These are phyloP conservation scores for Carex parvula DNA, from an alignment of 176 grass and related monocot genomes.

Conservation along the genomic window DNA sequence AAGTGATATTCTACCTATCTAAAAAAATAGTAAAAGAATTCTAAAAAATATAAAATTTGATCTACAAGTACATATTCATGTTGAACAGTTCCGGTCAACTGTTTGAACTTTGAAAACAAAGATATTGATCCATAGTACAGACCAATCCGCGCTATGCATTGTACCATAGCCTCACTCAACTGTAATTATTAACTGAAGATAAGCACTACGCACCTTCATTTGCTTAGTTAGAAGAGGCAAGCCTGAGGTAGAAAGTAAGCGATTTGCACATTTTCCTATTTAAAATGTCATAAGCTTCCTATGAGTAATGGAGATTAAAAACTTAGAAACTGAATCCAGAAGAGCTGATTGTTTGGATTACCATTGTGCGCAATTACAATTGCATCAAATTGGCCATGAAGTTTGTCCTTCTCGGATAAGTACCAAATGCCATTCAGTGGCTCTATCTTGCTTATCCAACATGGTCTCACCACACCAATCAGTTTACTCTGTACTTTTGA, in stretches of 20 bases:
- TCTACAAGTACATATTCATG: too few relatives aligned
- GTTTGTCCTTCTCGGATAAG: conserved; percentile 76
- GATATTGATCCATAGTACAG: too few relatives aligned
- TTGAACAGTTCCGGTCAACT: too few relatives aligned
- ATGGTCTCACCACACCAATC: conserved; percentile 56
- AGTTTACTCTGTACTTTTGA: conserved; percentile 48
- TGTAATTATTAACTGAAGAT: neutral
- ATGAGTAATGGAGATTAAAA: conserved; percentile 1
- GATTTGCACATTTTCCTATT: conserved; percentile 92
- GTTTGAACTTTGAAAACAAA: too few relatives aligned
- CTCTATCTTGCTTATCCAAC: conserved; percentile 93
- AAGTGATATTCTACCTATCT: too few relatives aligned
- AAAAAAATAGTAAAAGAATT: too few relatives aligned
- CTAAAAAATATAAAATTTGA: too few relatives aligned
- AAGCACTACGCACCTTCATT: conserved; percentile 72
- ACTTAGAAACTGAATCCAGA: conserved; percentile 14
- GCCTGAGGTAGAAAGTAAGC: conserved; percentile 77
- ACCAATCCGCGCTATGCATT: too few relatives aligned
- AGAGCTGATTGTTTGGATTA: conserved; percentile 23
- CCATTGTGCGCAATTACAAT: conserved; percentile 94
- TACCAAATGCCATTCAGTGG: conserved; percentile 75
- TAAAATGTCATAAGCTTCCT: conserved; percentile 21
- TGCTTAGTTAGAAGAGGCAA: conserved; percentile 76
- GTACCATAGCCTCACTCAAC: neutral
- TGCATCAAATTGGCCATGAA: conserved; percentile 70